These are phyloP conservation scores for Alternaria solani DNA, from an alignment of 2,329 filamentous ascomycete genomes.

Conservation along the genomic window DNA sequence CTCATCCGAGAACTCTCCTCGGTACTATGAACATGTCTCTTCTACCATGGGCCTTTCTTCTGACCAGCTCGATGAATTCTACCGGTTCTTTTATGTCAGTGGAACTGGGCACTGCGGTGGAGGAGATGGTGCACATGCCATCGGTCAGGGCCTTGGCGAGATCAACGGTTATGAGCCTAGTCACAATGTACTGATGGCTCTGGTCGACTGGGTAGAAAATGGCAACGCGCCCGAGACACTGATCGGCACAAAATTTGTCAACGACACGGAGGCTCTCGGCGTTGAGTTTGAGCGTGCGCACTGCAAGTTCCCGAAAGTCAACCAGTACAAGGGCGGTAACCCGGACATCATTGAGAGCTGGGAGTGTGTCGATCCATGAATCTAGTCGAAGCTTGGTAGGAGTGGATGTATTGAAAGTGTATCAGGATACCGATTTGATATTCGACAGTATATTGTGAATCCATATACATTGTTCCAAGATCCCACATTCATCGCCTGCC, in stretches of 20 bases:
- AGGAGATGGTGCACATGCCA: conserved; percentile 56
- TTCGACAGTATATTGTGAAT: too few relatives aligned
- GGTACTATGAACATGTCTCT: conserved; percentile 60
- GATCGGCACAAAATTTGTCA: conserved; percentile 42
- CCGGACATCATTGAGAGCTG: conserved; percentile 40
- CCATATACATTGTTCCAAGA: neutral
- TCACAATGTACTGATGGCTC: conserved; percentile 57
- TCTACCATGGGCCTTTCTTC: conserved; percentile 52
- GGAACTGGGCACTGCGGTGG: conserved; percentile 62
- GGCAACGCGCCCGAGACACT: conserved; percentile 53
- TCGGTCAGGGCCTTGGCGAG: conserved; percentile 38
- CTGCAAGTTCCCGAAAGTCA: conserved; percentile 49
- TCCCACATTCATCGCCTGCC: neutral
- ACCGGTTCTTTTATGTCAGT: conserved; percentile 61
- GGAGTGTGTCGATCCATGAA: conserved; percentile 38
- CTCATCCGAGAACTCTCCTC: conserved; percentile 54
- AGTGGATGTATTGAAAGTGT: neutral
- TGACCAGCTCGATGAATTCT: conserved; percentile 53
- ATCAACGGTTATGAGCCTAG: conserved; percentile 44
- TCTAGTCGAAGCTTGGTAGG: neutral
- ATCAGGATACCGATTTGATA: neutral
- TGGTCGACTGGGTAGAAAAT: conserved; percentile 59
- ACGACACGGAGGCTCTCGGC: conserved; percentile 38
- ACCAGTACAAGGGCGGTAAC: conserved; percentile 47
- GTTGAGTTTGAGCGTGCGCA: conserved; percentile 47